Percentiles rank a stretch among this genome's conserved stretches.
Conservation (phyloP, 148 eudicot genomes). For the Vaccinium myrtillus region DNA sequence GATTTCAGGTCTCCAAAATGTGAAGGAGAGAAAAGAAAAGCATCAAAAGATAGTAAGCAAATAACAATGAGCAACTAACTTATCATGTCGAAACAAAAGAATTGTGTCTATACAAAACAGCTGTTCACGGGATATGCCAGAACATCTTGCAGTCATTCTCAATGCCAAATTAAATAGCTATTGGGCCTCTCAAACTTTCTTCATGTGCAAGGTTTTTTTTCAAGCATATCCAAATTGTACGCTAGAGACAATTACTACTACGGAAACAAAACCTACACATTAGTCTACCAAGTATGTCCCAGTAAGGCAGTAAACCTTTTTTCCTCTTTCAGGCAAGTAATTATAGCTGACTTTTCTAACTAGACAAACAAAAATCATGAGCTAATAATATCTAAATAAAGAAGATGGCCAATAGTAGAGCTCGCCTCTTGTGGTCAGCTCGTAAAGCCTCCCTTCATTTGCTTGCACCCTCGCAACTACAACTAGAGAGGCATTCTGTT, state of each 20-base stretch:
- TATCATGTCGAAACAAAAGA: not conserved
- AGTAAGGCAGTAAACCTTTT: not conserved
- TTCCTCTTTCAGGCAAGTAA: not conserved
- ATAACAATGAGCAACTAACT: not conserved
- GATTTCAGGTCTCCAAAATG: not conserved
- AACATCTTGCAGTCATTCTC: not conserved
- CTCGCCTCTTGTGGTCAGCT: not conserved
- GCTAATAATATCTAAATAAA: not conserved
- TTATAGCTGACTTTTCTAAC: not conserved
- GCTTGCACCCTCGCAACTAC: not conserved
- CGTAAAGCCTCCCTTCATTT: not conserved
- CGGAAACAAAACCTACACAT: not conserved
- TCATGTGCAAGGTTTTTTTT: not conserved
- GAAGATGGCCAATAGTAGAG: not conserved
- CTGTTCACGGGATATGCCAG: not conserved
- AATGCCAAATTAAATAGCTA: not conserved
- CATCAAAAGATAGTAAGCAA: not conserved
- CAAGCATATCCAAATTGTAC: conserved; percentile 5
- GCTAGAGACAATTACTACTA: not conserved
- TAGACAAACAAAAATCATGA: not conserved
- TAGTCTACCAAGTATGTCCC: not conserved
- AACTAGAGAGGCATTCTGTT: not conserved
- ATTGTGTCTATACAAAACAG: not conserved
- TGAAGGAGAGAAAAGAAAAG: not conserved
- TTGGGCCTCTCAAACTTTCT: not conserved